Evolutionary conservation across 1,284 basidiomycete genomes (phyloP), one percentile per base, ranked within the genome.

Genomic region (Austroboletus novae-zelandiae): DNA sequence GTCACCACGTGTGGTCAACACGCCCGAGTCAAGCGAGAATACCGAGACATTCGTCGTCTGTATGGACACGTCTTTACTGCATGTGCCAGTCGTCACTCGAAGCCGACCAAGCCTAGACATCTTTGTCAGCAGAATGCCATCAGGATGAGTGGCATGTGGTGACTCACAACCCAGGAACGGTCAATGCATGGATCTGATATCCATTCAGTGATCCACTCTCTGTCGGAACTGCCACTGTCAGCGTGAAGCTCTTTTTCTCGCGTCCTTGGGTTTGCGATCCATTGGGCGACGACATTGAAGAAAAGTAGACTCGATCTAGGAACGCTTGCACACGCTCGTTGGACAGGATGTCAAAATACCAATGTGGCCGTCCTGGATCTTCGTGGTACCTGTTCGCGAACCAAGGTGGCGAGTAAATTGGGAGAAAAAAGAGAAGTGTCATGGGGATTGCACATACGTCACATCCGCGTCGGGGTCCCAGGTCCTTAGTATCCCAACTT

Each of bases 201-300:
- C 87, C 87, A 58, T 82, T 74, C 48, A 89, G 62, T 4, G 84
- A 72, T 2, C 86, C 86, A 48, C 78, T 81, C 59, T 88, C 86
- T 2, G 68, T 55, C 2, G 90, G 88, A 34, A 76, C 71, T 4
- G 80, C 75, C 2, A 84, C 81, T 0, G 88, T 91, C 40, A 91
- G 62, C 1, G 83, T 89, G 61, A 90, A 90, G 2, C 59, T 52
- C 55, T 56, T 20, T 36, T 45, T 47, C 34, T 45, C 36, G n/a
- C 1, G 29, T 15, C 20, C 44, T 18, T 50, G 35, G 18, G 27
- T 9, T 9, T 29, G 27, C 27, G 9, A 29, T 29, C 27, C 27
- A 29, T 29, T 39, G 5, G 9, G 6, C 10, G 11, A 27, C 11
- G 23, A 40, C 5, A 51, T 32, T 3, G 55, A 55, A 13, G 55